These are phyloP conservation scores for Cryptococcus amylolentus DNA, from an alignment of 1,284 basidiomycete genomes.

Conservation along the genomic window DNA sequence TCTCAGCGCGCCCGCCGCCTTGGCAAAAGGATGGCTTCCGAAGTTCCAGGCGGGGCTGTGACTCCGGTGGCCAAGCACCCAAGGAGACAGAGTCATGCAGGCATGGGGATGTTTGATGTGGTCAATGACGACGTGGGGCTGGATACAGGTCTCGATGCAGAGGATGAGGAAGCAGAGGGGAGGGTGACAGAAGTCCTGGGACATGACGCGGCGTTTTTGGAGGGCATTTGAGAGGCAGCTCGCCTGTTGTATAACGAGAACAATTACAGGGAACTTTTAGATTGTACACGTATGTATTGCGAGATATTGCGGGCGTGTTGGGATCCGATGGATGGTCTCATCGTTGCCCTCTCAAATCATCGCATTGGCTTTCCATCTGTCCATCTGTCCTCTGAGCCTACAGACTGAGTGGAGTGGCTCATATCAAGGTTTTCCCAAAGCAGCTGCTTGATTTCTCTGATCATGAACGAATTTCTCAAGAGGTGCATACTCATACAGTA, in stretches of 20 bases:
- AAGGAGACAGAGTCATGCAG: not conserved
- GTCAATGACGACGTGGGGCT: not conserved
- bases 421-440: too few species aligned
- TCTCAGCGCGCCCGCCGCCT: conserved; percentile 37
- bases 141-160: not conserved
- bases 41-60: conserved; percentile 40
- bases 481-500: conserved; percentile 1
- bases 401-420: too few species aligned
- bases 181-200: not conserved
- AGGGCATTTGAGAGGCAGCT: not conserved
- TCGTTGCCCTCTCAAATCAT: too few species aligned
- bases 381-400: too few species aligned
- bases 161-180: conserved; percentile 1
- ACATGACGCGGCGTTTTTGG: not conserved
- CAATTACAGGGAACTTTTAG: too few species aligned
- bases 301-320: too few species aligned
- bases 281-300: too few species aligned
- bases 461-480: too few species aligned
- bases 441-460: too few species aligned
- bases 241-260: too few species aligned
- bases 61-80: conserved; percentile 37
- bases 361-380: too few species aligned
- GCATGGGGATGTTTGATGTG: not conserved
- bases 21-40: conserved; percentile 30
- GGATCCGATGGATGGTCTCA: too few species aligned